These are phyloP conservation scores for Scedosporium apiospermum DNA, from an alignment of 2,329 filamentous ascomycete genomes.

Conservation along the genomic window DNA sequence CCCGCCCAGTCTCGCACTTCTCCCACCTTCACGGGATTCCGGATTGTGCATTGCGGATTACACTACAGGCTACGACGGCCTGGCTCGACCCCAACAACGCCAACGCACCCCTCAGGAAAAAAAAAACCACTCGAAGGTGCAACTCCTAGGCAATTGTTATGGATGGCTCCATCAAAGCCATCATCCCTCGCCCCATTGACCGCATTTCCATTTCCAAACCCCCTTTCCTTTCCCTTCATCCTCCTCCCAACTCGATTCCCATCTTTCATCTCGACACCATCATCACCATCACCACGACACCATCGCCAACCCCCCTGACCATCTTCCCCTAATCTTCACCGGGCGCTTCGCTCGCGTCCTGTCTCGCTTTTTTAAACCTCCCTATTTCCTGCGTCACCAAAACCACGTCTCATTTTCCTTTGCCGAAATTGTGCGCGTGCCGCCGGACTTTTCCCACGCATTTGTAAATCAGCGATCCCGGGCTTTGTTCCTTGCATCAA, in stretches of 20 bases:
- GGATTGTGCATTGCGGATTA: constrained; percentile 7
- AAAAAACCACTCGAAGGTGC: constrained; percentile 7
- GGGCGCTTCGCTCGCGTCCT: background rate
- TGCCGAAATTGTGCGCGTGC: background rate
- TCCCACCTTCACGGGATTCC: constrained; percentile 6
- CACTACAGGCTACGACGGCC: constrained; percentile 7
- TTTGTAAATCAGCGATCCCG: background rate
- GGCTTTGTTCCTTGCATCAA: background rate
- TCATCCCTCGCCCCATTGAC: constrained; percentile 7
- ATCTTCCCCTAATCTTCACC: constrained; percentile 1
- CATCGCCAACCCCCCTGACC: constrained; percentile 1
- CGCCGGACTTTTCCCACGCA: background rate
- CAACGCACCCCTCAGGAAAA: constrained; percentile 4
- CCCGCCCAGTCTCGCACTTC: background rate
- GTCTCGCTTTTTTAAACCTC: background rate
- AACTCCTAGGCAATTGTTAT: constrained; percentile 6
- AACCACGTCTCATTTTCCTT: background rate
- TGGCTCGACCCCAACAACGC: constrained; percentile 7
- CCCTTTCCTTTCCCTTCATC: background rate
- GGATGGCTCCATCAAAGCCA: constrained; percentile 7
- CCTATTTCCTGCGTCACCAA: background rate
- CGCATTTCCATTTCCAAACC: constrained; percentile 2
- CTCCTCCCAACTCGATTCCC: background rate
- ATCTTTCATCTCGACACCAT: constrained; percentile 7
- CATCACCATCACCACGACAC: constrained; percentile 8